Evolutionary conservation across 1,284 basidiomycete genomes (phyloP), one percentile per base, ranked within the genome.

Genomic region (Trametes sp.): DNA sequence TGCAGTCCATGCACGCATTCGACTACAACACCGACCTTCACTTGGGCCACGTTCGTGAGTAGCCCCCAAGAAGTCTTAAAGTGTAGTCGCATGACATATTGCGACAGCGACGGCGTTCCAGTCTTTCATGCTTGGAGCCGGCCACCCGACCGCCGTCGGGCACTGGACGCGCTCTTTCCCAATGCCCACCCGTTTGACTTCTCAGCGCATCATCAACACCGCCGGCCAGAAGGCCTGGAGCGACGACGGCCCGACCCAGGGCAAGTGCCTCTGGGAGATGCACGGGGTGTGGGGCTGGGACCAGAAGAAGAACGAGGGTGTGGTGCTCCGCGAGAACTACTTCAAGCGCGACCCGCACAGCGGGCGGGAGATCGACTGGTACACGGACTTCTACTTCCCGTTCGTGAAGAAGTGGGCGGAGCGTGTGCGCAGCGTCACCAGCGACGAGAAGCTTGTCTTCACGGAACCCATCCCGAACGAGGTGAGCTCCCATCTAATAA

Each of bases 261-360:
- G 89, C 16, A 74, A 82, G 63, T 98, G 96, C 72, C 71, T 96
- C 0, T 98, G 95, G 96, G 88, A 93, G 70, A 85, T 90, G 78
- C 96, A 98, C 69, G 95, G 93, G 14, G 94, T 98, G 0, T 99
- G 97, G 97, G 86, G 88, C 1, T 98, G 93, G 92, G 90, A 95
- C 71, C 80, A 78, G 11, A 79, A 81, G 26, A 92, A 89, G 69
- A 76, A 88, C 9, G 81, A 87, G 60, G 88, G 90, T 0, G 87
- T 97, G 1, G 88, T 93, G 0, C 78, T 98, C 49, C 84, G 92
- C 57, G 92, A 96, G 72, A 92, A 86, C 70, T 98, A 98, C 76
- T 99, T 99, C 71, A 77, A 82, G 23, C 87, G 87, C 60, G 80
- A 94, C 73, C 89, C 87, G 5, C 73, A 72, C 72, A 90, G 81